Evolutionary conservation across 371 early-diverging fungal species (phyloP).

Genomic region (Mortierella sp.): DNA sequence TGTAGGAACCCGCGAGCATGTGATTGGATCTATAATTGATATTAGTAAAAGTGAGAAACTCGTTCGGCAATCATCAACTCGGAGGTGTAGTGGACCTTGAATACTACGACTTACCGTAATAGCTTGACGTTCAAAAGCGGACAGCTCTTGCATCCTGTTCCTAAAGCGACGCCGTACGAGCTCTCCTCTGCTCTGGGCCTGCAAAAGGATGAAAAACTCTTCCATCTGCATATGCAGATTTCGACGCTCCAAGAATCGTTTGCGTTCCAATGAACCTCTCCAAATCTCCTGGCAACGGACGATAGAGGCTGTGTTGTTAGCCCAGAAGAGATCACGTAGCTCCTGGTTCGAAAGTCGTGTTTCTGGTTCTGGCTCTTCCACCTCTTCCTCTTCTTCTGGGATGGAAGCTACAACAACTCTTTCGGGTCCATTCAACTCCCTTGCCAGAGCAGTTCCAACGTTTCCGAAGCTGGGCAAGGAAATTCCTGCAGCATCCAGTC

Average conservation of each 20-base stretch:
- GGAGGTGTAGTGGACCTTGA: neutral
- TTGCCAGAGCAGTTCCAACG: slow-evolving; percentile 74
- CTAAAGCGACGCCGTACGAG: slow-evolving; percentile 59
- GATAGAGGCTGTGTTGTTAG: slow-evolving; percentile 53
- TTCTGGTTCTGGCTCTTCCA: slow-evolving; percentile 36
- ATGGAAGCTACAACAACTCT: slow-evolving; percentile 59
- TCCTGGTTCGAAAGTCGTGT: slow-evolving; percentile 50
- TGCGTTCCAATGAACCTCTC: slow-evolving; percentile 69
- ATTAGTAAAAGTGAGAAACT: neutral
- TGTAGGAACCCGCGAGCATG: slow-evolving; percentile 71
- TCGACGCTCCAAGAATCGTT: slow-evolving; percentile 58
- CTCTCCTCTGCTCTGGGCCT: slow-evolving; percentile 74
- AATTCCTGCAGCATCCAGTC: slow-evolving; percentile 83
- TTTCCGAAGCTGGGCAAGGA: slow-evolving; percentile 87
- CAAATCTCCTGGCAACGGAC: slow-evolving; percentile 65
- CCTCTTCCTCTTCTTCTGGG: slow-evolving; percentile 46
- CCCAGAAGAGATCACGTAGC: slow-evolving; percentile 42
- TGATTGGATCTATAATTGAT: slow-evolving; percentile 73
- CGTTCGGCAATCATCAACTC: neutral
- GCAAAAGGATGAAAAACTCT: slow-evolving; percentile 63
- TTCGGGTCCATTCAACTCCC: slow-evolving; percentile 67
- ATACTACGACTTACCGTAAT: slow-evolving; percentile 26
- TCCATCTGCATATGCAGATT: slow-evolving; percentile 52
- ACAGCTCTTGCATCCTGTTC: slow-evolving; percentile 47
- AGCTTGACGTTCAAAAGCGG: slow-evolving; percentile 29